A percentile compares a stretch with the other conserved stretches of the same genome.
Evolutionary conservation across 139 green algal genomes (phyloP).

Genomic region (Zygnema cylindricum): DNA sequence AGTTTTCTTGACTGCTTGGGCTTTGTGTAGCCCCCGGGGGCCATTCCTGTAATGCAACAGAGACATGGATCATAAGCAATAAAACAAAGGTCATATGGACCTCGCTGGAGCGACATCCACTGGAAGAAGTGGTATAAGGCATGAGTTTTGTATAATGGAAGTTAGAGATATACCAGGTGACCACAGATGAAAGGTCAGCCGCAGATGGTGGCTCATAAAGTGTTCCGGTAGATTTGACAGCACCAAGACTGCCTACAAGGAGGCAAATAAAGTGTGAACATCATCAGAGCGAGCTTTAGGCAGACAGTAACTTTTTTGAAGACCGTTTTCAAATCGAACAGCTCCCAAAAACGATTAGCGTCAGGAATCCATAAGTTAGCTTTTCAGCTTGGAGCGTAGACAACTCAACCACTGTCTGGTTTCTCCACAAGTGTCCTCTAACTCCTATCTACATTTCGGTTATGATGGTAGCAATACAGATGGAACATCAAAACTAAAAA

Average conservation of each 20-base stretch:
- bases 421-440: too few relatives aligned
- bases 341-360: too few relatives aligned
- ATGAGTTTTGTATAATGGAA: not conserved
- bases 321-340: too few relatives aligned
- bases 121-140: not conserved
- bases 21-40: not conserved
- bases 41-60: slow-evolving; percentile 15
- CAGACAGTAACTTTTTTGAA: too few relatives aligned
- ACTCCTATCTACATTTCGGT: too few relatives aligned
- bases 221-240: not conserved
- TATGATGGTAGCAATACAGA: too few relatives aligned
- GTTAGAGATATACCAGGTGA: not conserved
- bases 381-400: too few relatives aligned
- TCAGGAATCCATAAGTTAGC: too few relatives aligned
- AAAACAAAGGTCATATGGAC: not conserved
- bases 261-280: too few relatives aligned
- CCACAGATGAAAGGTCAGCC: not conserved
- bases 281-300: too few relatives aligned
- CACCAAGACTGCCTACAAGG: slow-evolving; percentile 21
- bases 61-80: not conserved
- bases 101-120: not conserved
- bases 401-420: too few relatives aligned
- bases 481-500: too few relatives aligned
- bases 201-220: slow-evolving; percentile 1
- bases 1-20: slow-evolving; percentile 9